phyloP scores from a whole-genome alignment of 495 filamentous ascomycete genomes.

The Rusavskia elegans region DNA sequence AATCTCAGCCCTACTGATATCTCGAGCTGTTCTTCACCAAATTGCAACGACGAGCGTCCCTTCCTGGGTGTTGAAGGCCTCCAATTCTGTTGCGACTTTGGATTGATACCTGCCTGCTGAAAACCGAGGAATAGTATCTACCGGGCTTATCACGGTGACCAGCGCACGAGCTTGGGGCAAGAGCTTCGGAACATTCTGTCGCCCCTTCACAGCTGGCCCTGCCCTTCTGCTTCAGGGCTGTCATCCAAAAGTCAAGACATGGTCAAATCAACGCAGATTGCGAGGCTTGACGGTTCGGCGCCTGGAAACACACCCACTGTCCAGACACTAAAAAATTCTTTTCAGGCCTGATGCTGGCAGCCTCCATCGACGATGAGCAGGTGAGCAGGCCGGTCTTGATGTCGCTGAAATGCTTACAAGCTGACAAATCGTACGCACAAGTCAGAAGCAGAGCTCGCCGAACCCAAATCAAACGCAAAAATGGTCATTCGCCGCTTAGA shows the following conservation, averaged over 20 bases:
- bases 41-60: too few species aligned
- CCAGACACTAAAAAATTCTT: constrained; percentile 4
- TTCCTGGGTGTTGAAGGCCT: too few species aligned
- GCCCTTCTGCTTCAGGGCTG: too few species aligned
- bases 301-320: neutral
- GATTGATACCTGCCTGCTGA: too few species aligned
- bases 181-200: too few species aligned
- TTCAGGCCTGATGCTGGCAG: constrained; percentile 83
- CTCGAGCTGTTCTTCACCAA: too few species aligned
- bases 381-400: constrained; percentile 19
- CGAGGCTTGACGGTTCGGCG: constrained; percentile 69
- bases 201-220: too few species aligned
- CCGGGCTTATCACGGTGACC: too few species aligned
- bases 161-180: too few species aligned
- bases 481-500: constrained; percentile 75
- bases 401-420: neutral
- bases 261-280: constrained; percentile 93
- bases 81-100: too few species aligned
- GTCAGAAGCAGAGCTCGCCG: constrained; percentile 60
- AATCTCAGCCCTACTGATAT: too few species aligned
- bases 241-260: constrained; percentile 29
- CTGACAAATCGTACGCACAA: constrained; percentile 10
- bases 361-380: constrained; percentile 84
- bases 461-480: constrained; percentile 83
- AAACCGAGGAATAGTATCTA: too few species aligned